These are phyloP conservation scores for Blastobotrys raffinosifermentans DNA, from an alignment of 1,139 yeast species.

Conservation along the genomic window DNA sequence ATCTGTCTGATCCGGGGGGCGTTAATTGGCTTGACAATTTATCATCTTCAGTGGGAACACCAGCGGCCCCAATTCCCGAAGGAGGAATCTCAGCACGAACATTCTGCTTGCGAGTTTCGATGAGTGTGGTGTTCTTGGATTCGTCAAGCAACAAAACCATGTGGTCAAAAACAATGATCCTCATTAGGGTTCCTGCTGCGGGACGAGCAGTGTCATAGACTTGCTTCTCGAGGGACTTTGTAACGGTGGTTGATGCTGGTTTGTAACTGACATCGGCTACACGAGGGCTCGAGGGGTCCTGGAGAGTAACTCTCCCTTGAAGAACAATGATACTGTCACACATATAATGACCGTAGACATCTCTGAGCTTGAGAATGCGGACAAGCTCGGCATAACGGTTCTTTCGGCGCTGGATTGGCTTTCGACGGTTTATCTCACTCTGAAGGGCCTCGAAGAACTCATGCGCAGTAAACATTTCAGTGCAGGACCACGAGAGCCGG, in stretches of 20 bases:
- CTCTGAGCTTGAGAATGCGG: constrained; percentile 16
- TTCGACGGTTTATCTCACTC: constrained; percentile 17
- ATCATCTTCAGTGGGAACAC: constrained; percentile 6
- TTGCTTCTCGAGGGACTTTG: constrained; percentile 16
- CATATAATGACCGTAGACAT: constrained; percentile 16
- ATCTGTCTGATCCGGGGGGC: background rate
- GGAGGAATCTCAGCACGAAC: constrained; percentile 16
- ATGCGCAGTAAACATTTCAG: constrained; percentile 15
- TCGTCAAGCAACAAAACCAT: constrained; percentile 20
- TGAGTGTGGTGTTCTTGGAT: constrained; percentile 13
- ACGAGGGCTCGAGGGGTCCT: constrained; percentile 15
- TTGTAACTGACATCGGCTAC: constrained; percentile 8
- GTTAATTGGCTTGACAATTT: background rate
- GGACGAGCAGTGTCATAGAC: constrained; percentile 16
- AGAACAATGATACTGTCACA: constrained; percentile 21
- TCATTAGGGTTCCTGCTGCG: constrained; percentile 14
- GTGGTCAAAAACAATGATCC: constrained; percentile 20
- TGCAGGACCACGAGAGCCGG: constrained; percentile 11
- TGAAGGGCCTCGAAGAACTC: constrained; percentile 13
- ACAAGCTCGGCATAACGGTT: constrained; percentile 17
- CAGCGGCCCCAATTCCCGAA: constrained; percentile 8
- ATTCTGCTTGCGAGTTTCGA: constrained; percentile 13
- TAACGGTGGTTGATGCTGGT: constrained; percentile 4
- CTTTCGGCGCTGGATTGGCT: constrained; percentile 18
- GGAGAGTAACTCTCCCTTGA: constrained; percentile 16